phyloP scores from a whole-genome alignment of 192 early-diverging fungal species.

The Powellomyces hirtus region DNA sequence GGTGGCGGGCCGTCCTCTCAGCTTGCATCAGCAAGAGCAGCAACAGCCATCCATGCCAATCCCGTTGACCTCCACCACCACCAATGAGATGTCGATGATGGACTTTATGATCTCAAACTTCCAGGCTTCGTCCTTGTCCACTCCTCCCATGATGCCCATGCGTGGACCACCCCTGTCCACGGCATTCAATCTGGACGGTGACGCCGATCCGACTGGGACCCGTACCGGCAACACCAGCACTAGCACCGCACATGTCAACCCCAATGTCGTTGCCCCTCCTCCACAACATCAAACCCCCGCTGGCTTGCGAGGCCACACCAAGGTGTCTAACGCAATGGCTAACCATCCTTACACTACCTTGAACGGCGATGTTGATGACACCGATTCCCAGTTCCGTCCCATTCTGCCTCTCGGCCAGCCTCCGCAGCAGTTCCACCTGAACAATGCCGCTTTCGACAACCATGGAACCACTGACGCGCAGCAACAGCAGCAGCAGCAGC shows the following conservation, averaged over 20 bases:
- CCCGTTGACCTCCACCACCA: background rate
- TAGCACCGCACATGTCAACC: background rate
- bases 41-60: background rate
- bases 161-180: no score
- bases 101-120: slow-evolving; percentile 23
- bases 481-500: background rate
- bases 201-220: no score
- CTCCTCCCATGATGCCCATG: slow-evolving; percentile 8
- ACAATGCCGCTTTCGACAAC: no score
- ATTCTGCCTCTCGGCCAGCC: no score
- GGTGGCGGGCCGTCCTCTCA: background rate
- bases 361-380: no score
- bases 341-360: no score
- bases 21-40: background rate
- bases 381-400: no score
- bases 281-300: no score
- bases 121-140: slow-evolving; percentile 15
- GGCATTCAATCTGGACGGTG: background rate
- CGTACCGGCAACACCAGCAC: background rate
- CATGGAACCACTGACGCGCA: background rate
- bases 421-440: no score
- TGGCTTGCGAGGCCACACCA: no score
- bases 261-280: no score
- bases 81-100: slow-evolving; percentile 1
- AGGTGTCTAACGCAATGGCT: no score